phyloP scores from a whole-genome alignment of 805 yeast species.

The Lachancea fermentati region DNA sequence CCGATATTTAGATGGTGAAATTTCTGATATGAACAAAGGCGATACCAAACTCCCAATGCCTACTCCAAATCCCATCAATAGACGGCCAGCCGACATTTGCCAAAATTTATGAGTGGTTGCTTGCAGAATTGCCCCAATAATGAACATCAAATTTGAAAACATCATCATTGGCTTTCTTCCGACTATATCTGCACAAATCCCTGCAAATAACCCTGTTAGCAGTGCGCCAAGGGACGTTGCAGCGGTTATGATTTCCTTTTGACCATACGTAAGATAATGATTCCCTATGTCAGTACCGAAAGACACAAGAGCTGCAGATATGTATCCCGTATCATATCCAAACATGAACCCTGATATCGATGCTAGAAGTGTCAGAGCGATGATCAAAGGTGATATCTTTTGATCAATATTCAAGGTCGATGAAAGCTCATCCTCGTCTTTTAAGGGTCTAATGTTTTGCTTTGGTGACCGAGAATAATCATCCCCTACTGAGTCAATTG shows the following conservation, averaged over 20 bases:
- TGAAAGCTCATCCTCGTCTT: constrained; percentile 46
- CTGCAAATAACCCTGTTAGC: constrained; percentile 72
- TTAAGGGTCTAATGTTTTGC: constrained; percentile 31
- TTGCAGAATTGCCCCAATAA: constrained; percentile 81
- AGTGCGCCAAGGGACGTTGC: constrained; percentile 94
- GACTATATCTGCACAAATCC: constrained; percentile 68
- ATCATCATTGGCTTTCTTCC: constrained; percentile 84
- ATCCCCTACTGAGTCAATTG: neutral
- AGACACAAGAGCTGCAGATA: constrained; percentile 88
- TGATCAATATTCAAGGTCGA: constrained; percentile 42
- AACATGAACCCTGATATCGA: constrained; percentile 94
- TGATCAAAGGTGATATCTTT: constrained; percentile 55
- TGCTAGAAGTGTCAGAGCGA: constrained; percentile 64
- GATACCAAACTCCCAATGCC: constrained; percentile 91
- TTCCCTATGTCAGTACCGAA: constrained; percentile 69
- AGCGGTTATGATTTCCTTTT: constrained; percentile 84
- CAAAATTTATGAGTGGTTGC: constrained; percentile 74
- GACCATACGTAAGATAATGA: constrained; percentile 57
- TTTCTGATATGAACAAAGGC: constrained; percentile 84
- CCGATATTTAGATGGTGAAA: constrained; percentile 87
- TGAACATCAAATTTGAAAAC: constrained; percentile 73
- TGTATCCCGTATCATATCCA: constrained; percentile 96
- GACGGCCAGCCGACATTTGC: constrained; percentile 89
- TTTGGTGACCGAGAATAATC: constrained; percentile 10
- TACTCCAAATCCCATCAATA: constrained; percentile 92